Conservation (phyloP, 495 filamentous ascomycete species). For the Penicillium manginii region DNA sequence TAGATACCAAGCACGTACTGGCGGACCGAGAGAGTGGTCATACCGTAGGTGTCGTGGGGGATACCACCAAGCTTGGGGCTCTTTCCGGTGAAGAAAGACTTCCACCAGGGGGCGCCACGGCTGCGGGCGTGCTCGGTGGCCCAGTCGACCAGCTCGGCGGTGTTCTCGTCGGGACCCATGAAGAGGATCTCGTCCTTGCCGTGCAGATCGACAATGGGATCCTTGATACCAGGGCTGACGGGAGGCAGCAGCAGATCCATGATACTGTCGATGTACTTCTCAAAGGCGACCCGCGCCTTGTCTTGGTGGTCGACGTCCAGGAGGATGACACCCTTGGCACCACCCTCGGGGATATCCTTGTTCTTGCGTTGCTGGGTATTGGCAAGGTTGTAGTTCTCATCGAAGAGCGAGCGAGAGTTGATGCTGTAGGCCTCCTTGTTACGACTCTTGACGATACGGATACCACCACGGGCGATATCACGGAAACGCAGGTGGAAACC, state of each 20-base stretch:
- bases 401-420: constrained; percentile 93
- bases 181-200: constrained; percentile 95
- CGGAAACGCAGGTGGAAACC: constrained; percentile 98
- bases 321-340: constrained; percentile 96
- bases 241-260: constrained; percentile 90
- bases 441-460: constrained; percentile 96
- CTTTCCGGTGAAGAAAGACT: constrained; percentile 99
- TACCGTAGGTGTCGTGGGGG: constrained; percentile 93
- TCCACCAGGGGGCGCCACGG: constrained; percentile 97
- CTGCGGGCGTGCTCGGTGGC: constrained; percentile 90
- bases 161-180: constrained; percentile 99
- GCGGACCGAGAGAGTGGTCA: constrained; percentile 96
- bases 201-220: constrained; percentile 94
- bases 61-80: constrained; percentile 95
- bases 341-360: constrained; percentile 99
- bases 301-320: constrained; percentile 93
- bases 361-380: constrained; percentile 99
- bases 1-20: constrained; percentile 97
- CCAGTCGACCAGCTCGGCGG: constrained; percentile 95
- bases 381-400: constrained; percentile 97
- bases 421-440: constrained; percentile 94
- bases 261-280: constrained; percentile 99
- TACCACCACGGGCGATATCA: constrained; percentile 95
- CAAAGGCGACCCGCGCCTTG: constrained; percentile 87
- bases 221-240: constrained; percentile 94